phyloP scores from a whole-genome alignment of 768 basidiomycete genomes.

The Lepiota venenata region DNA sequence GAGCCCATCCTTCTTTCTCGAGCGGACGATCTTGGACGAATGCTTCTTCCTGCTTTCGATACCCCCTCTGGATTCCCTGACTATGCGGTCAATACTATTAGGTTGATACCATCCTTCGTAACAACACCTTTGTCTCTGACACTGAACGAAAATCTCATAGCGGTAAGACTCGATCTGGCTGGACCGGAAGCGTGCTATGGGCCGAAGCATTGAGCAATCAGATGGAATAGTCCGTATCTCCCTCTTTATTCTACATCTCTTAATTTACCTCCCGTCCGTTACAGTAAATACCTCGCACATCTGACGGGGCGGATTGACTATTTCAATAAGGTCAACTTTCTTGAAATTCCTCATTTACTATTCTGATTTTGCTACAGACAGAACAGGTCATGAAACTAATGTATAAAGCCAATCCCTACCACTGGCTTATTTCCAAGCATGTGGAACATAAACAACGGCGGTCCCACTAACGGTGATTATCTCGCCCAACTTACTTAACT shows the following conservation, averaged over 20 bases:
- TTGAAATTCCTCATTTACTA: neutral
- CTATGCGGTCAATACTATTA: slow-evolving; percentile 62
- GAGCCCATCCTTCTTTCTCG: slow-evolving; percentile 59
- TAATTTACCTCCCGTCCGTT: slow-evolving; percentile 4
- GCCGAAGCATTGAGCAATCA: slow-evolving; percentile 53
- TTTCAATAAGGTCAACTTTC: slow-evolving; percentile 40
- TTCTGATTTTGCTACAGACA: slow-evolving; percentile 26
- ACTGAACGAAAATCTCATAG: slow-evolving; percentile 20
- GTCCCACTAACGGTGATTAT: slow-evolving; percentile 38
- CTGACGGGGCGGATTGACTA: slow-evolving; percentile 67
- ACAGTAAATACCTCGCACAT: slow-evolving; percentile 74
- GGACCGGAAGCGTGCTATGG: slow-evolving; percentile 32
- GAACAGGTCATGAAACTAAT: slow-evolving; percentile 46
- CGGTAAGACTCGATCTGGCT: slow-evolving; percentile 30
- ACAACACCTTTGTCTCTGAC: neutral
- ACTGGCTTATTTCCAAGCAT: slow-evolving; percentile 53
- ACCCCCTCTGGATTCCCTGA: slow-evolving; percentile 68
- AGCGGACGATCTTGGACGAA: slow-evolving; percentile 70
- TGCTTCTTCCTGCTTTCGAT: slow-evolving; percentile 69
- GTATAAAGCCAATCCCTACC: slow-evolving; percentile 37
- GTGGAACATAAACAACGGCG: slow-evolving; percentile 46
- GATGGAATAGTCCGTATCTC: slow-evolving; percentile 49
- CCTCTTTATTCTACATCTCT: neutral
- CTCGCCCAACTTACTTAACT: neutral
- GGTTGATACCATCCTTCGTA: slow-evolving; percentile 31